phyloP scores from a whole-genome alignment of 805 yeast species.

The Limtongia smithiae region DNA sequence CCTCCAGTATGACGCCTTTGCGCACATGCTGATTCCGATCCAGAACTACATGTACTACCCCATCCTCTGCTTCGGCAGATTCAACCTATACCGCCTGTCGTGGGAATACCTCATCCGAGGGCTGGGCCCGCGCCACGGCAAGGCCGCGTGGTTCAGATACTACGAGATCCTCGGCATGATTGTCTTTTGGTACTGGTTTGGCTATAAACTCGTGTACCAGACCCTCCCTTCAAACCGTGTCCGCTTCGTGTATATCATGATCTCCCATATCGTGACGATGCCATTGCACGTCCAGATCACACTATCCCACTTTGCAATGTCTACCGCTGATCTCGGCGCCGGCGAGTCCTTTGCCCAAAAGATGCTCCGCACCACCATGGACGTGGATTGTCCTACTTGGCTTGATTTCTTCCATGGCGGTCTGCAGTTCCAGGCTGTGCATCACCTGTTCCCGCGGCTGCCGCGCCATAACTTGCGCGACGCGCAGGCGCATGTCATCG shows the following conservation, averaged over 20 bases:
- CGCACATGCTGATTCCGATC: slow-evolving; percentile 54
- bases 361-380: slow-evolving; percentile 89
- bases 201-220: slow-evolving; percentile 56
- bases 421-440: slow-evolving; percentile 84
- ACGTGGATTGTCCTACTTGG: slow-evolving; percentile 92
- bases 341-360: slow-evolving; percentile 75
- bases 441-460: slow-evolving; percentile 82
- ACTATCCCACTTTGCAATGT: slow-evolving; percentile 87
- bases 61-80: slow-evolving; percentile 75
- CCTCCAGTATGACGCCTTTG: slow-evolving; percentile 64
- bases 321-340: slow-evolving; percentile 79
- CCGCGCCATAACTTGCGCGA: slow-evolving; percentile 83
- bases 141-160: slow-evolving; percentile 83
- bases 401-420: slow-evolving; percentile 90
- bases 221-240: slow-evolving; percentile 52
- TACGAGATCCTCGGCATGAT: slow-evolving; percentile 67
- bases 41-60: slow-evolving; percentile 76
- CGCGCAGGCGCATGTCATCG: slow-evolving; percentile 67
- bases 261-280: slow-evolving; percentile 80
- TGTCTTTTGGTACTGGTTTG: slow-evolving; percentile 78
- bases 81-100: slow-evolving; percentile 75
- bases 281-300: slow-evolving; percentile 92
- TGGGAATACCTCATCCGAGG: slow-evolving; percentile 76
- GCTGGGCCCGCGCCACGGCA: slow-evolving; percentile 73
- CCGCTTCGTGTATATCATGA: slow-evolving; percentile 58